phyloP scores from a whole-genome alignment of 768 basidiomycete genomes.

The Suillus lakei region DNA sequence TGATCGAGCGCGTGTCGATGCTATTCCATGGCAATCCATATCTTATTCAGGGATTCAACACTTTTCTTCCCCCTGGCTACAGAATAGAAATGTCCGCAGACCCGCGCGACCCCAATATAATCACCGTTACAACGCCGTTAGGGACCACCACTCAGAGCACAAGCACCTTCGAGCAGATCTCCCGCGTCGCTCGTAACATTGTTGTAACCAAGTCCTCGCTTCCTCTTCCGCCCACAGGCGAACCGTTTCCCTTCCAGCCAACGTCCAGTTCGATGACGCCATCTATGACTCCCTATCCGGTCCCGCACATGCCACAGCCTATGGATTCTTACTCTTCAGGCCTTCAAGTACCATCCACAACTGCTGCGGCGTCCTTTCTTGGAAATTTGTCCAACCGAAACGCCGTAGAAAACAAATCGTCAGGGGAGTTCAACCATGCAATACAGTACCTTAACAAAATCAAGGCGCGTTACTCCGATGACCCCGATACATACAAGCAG shows the following conservation, averaged over 20 bases:
- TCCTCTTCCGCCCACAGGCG: constrained; percentile 36
- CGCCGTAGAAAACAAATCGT: constrained; percentile 54
- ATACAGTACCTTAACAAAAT: constrained; percentile 99
- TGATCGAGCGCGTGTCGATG: constrained; percentile 92
- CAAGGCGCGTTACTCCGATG: constrained; percentile 86
- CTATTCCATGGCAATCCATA: constrained; percentile 89
- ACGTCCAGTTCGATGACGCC: constrained; percentile 41
- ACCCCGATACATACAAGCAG: constrained; percentile 91
- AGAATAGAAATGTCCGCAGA: constrained; percentile 86
- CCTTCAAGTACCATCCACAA: constrained; percentile 50
- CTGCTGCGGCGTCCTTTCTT: constrained; percentile 69
- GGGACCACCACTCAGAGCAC: constrained; percentile 75
- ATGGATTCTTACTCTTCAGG: constrained; percentile 53
- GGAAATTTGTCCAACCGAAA: constrained; percentile 59
- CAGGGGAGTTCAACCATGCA: constrained; percentile 87
- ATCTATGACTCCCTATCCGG: constrained; percentile 57
- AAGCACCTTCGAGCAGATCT: constrained; percentile 40
- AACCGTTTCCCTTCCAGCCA: constrained; percentile 28
- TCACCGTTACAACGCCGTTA: constrained; percentile 81
- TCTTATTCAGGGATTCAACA: constrained; percentile 98
- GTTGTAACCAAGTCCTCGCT: constrained; percentile 21
- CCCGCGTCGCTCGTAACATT: constrained; percentile 30
- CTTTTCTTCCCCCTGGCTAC: constrained; percentile 93
- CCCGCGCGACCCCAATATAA: constrained; percentile 69
- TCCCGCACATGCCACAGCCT: constrained; percentile 30